Base-by-base conservation (phyloP, 495 filamentous ascomycete genomes). In the Hypomontagnella monticulosa region DNA sequence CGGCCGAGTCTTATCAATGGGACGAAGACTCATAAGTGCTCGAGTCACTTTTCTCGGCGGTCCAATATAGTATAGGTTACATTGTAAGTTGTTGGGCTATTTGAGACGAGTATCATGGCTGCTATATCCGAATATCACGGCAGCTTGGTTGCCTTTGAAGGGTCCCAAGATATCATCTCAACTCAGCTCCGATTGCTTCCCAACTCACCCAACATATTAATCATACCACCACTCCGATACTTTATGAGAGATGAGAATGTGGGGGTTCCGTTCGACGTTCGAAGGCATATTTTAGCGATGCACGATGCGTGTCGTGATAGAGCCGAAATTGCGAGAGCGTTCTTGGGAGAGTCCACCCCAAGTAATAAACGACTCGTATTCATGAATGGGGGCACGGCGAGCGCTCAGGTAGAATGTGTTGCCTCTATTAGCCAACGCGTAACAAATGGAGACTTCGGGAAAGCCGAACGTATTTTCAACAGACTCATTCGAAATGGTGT, bases 181-280 rank as follows among this genome's bases (percentile, higher is more conserved):
- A 81, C 80, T 19, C 83, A 85, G 56, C 69, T 85, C 32, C 77
- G 77, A 51, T 73, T 85, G 14, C 75, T 85, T 4, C 83, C 83
- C 14, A 73, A 71, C 10, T 84, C 81, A 1, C 69, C 74, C 1
- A 80, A 83, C 32, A 80, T 84, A 9, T 57, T 84, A 32, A 70
- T 84, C 14, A 72, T 85, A 3, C 82, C 83, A 0, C 63, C 66
- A 23, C 67, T 82, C 34, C 64, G 78, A 40, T 61, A 71, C 1
- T 80, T 83, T 56, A 37, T 76, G 34, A 49, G 69, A 12, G 60
- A 74, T 10, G 36, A 65, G 30, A 46, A 66, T 6, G 12, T 23
- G 2, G 52, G 67, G 3, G 34, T 57, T 0, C 53, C 70, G 1
- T 79, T 79, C 65, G 62, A 78, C 56, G 69, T 73, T 14, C 73